A percentile compares a stretch with the other conserved stretches of the same genome.
phyloP scores from a whole-genome alignment of 2,329 filamentous ascomycete genomes.

The Nigrospora oryzae region DNA sequence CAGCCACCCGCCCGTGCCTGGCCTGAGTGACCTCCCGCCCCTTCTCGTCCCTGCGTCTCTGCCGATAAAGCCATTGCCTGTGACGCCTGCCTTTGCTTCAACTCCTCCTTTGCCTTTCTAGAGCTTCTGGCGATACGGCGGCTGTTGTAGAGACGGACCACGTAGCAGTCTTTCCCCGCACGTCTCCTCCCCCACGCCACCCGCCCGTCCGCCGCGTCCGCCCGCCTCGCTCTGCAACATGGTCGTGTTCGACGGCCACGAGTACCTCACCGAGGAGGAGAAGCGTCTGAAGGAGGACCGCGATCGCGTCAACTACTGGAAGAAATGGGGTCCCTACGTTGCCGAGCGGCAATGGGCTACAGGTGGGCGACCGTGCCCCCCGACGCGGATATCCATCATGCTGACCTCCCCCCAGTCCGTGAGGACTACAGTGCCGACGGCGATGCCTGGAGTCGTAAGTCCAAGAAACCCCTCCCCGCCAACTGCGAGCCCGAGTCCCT shows the following conservation, averaged over 20 bases:
- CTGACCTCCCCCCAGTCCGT: slow-evolving; percentile 47
- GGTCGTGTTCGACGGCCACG: slow-evolving; percentile 84
- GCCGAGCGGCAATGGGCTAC: slow-evolving; percentile 95
- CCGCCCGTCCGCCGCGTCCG: no score
- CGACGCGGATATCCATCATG: not conserved
- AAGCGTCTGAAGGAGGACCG: slow-evolving; percentile 80
- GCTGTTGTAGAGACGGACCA: no score
- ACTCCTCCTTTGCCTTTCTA: no score
- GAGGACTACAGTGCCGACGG: slow-evolving; percentile 88
- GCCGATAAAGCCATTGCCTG: no score
- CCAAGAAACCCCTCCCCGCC: slow-evolving; percentile 2
- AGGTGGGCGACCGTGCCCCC: slow-evolving; percentile 28
- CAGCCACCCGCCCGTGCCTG: no score
- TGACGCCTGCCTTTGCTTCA: no score
- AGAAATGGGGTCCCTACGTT: slow-evolving; percentile 94
- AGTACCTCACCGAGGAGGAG: slow-evolving; percentile 85
- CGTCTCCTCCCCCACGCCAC: no score
- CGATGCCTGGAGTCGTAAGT: slow-evolving; percentile 91
- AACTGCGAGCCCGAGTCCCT: slow-evolving; percentile 5
- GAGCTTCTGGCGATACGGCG: no score
- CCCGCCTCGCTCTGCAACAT: slow-evolving; percentile 35
- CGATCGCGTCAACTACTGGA: slow-evolving; percentile 85
- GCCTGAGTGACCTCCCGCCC: no score
- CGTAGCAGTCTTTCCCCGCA: no score
- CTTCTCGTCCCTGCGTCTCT: no score